Base-by-base conservation (phyloP, 768 basidiomycete genomes). In the Leccinum obscurum region DNA sequence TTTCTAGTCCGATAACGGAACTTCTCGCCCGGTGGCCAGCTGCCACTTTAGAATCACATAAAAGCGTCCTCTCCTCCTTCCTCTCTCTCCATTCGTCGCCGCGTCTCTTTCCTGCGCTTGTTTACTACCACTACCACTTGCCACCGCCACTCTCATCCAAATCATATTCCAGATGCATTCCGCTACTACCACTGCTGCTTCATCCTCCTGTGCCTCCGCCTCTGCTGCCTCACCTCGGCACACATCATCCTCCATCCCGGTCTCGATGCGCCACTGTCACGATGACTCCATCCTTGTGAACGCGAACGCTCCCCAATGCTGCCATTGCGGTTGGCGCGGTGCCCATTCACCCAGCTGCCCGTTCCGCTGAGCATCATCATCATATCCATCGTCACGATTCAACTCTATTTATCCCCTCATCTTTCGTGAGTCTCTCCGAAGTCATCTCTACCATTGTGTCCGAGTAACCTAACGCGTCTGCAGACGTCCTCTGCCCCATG, bases 311-410 rank as follows among this genome's bases (percentile, higher is more conserved):
- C 87, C 89, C 61, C 87, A 89, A 72, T 90, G 89, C 77, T 89
- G 87, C 79, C 87, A 89, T 71, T 90, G 89, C 63, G 87, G 87
- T 65, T 87, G 80, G 79, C 85, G 88, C 66, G 87, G 87, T 41
- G 69, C 77, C 15, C 81, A 82, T 63, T 71, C 83, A 28, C 82
- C 85, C 37, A 79, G 77, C 68, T 89, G 88, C 78, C 86, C 86
- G 48, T 87, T 88, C 85, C 83, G 78, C 70, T 84, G 72, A 78
- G 62, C 69, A 70, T 58, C 5, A 44, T 44, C 41, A 44, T 44
- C 44, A 44, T 44, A 44, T 44, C 52, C 51, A 44, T 58, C 24
- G 49, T 54, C 54, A 49, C 44, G 61, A 56, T 60, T 26, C 64
- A 64, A 56, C 52, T 30, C 59, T 75, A 68, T 75, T 77, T 76